Conservation (phyloP, 1,139 yeast genomes). For the Tardiomyces blankii region DNA sequence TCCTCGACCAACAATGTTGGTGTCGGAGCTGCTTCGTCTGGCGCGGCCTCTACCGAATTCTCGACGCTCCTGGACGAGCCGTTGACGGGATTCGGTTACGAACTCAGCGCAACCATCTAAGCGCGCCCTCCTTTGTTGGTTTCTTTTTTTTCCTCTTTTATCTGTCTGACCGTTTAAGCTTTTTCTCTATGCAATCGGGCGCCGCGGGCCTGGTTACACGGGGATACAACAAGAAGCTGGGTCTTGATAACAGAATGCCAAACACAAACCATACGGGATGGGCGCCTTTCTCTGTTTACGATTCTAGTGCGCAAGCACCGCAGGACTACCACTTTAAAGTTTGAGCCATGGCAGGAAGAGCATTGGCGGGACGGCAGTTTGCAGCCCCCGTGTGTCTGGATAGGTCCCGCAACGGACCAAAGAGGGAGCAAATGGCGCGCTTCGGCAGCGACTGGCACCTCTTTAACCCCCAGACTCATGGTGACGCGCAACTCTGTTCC, state of each 20-base stretch:
- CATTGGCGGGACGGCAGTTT: neutral
- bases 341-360: too few relatives aligned
- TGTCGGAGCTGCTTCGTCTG: neutral
- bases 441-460: slow-evolving; percentile 2
- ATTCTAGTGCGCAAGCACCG: neutral
- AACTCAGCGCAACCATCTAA: neutral
- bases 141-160: too few relatives aligned
- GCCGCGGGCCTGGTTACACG: neutral
- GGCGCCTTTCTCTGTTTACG: neutral
- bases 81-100: neutral
- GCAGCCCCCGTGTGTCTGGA: neutral
- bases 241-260: too few relatives aligned
- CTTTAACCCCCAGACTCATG: neutral
- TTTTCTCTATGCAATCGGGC: neutral
- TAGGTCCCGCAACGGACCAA: neutral
- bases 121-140: too few relatives aligned
- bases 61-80: neutral
- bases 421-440: slow-evolving; percentile 1
- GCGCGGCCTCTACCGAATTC: neutral
- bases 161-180: too few relatives aligned
- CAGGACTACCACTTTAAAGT: neutral
- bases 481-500: neutral
- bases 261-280: too few relatives aligned
- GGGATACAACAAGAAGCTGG: too few relatives aligned
- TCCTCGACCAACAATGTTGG: too few relatives aligned